Base-by-base conservation (phyloP, 1,284 basidiomycete genomes). In the Chalciporus sp. region DNA sequence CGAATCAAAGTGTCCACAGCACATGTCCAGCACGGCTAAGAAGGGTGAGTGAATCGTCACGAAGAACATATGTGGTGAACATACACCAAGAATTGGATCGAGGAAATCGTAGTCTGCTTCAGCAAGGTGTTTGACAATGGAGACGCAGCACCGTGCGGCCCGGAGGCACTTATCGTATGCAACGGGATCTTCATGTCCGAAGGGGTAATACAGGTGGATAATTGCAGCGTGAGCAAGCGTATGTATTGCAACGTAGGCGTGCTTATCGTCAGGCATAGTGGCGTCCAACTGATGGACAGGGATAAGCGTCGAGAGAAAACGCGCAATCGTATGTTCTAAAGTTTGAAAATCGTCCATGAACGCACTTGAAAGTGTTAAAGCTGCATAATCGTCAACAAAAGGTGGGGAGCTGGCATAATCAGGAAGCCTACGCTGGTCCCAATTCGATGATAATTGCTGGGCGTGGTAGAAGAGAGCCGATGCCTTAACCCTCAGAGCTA, bases 381-480 rank as follows among this genome's bases (percentile, higher is more conserved):
- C 76, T 77, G 65, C 52, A 47, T 59, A 53, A 58, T 50, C 51
- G 54, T 62, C 51, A 60, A 61, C 53, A 47, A 55, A 49, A 23
- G 52, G 62, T 37, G 52, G 37, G 43, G 47, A 55, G 23, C 47
- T 37, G 43, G 52, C 46, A 47, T 50, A 50, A 52, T 56, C 55
- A 59, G 57, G 58, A 51, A 16, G 71, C 83, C 61, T 72, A 85
- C 83, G 78, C 52, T 79, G 69, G 65, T 78, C 80, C 83, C 85
- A 87, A 60, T 73, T 79, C 26, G 76, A 76, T 19, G 85, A 77
- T 27, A 90, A 68, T 51, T 76, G 73, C 57, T 84, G 79, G 31
- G 88, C 86, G 42, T 80, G 82, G 53, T 88, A 79, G 62, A 86
- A 86, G 20, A 92, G 75, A 14, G 86, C 80, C n/a, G 88, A 84